phyloP scores from a whole-genome alignment of 2,329 filamentous ascomycete genomes.

The Epichloe gansuensis region DNA sequence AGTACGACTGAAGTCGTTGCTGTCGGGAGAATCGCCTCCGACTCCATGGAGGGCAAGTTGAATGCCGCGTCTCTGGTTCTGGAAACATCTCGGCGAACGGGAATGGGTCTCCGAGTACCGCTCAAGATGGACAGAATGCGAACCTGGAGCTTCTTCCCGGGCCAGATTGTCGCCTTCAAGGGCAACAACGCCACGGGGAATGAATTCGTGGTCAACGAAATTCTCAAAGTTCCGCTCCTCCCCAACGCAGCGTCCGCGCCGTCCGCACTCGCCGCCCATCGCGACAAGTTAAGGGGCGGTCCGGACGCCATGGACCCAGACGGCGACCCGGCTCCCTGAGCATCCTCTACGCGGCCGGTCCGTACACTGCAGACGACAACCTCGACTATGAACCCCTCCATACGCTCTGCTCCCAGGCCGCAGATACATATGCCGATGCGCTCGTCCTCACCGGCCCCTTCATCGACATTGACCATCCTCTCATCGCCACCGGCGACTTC shows the following conservation, averaged over 20 bases:
- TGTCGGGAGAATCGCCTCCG: constrained; percentile 82
- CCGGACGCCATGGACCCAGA: constrained; percentile 48
- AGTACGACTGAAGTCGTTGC: constrained; percentile 80
- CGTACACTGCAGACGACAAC: constrained; percentile 86
- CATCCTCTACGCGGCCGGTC: constrained; percentile 69
- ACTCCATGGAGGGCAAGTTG: constrained; percentile 73
- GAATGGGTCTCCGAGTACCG: constrained; percentile 70
- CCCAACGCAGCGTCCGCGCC: constrained; percentile 61
- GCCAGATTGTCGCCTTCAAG: constrained; percentile 78
- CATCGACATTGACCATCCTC: constrained; percentile 80
- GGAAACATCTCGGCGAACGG: constrained; percentile 75
- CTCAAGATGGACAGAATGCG: constrained; percentile 60
- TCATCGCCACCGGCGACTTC: constrained; percentile 71
- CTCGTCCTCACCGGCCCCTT: constrained; percentile 79
- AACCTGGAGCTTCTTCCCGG: constrained; percentile 78
- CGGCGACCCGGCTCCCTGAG: constrained; percentile 48
- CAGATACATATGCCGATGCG: constrained; percentile 61
- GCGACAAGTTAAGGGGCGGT: constrained; percentile 54
- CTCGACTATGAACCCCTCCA: constrained; percentile 82
- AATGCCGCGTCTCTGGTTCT: constrained; percentile 78
- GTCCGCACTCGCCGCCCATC: constrained; percentile 52
- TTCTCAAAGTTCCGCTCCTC: constrained; percentile 63
- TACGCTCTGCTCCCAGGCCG: constrained; percentile 66
- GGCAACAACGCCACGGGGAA: constrained; percentile 81
- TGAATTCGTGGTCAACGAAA: constrained; percentile 68